A percentile compares a stretch with the other conserved stretches of the same genome.
phyloP scores from a whole-genome alignment of 148 eudicot species.

The Salicornia ramosissima region DNA sequence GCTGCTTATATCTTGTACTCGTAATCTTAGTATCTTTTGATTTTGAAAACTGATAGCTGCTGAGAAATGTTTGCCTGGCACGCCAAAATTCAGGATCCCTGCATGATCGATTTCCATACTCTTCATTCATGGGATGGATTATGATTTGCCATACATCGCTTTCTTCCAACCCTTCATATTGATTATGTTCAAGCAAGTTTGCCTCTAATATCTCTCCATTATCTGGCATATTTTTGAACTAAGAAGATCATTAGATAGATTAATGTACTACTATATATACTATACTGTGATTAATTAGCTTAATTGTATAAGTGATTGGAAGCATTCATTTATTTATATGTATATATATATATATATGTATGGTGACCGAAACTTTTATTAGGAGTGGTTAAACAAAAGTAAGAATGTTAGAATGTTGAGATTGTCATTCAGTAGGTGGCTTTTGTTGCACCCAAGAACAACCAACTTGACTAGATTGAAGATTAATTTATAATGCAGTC shows the following conservation, averaged over 20 bases:
- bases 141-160: slow-evolving; percentile 29
- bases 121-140: slow-evolving; percentile 28
- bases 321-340: slow-evolving; percentile 19
- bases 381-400: slow-evolving; percentile 28
- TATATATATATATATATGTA: too few species aligned
- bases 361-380: too few species aligned
- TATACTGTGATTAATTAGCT: not conserved
- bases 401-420: slow-evolving; percentile 2
- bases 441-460: slow-evolving; percentile 30
- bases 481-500: not conserved
- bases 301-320: not conserved
- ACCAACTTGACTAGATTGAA: slow-evolving; percentile 9
- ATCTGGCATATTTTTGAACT: too few species aligned
- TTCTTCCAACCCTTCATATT: slow-evolving; percentile 14
- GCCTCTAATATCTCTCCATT: slow-evolving; percentile 10
- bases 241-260: too few species aligned
- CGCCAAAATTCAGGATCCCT: slow-evolving; percentile 33
- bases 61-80: slow-evolving; percentile 29
- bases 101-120: slow-evolving; percentile 25
- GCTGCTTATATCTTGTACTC: slow-evolving; percentile 11
- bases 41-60: slow-evolving; percentile 26
- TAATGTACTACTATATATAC: too few species aligned
- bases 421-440: slow-evolving; percentile 24
- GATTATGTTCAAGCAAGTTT: slow-evolving; percentile 13
- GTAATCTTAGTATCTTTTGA: not conserved